Evolutionary conservation across 2,329 filamentous ascomycete species (phyloP).

Genomic region (Nothomitra cinnamomea): DNA sequence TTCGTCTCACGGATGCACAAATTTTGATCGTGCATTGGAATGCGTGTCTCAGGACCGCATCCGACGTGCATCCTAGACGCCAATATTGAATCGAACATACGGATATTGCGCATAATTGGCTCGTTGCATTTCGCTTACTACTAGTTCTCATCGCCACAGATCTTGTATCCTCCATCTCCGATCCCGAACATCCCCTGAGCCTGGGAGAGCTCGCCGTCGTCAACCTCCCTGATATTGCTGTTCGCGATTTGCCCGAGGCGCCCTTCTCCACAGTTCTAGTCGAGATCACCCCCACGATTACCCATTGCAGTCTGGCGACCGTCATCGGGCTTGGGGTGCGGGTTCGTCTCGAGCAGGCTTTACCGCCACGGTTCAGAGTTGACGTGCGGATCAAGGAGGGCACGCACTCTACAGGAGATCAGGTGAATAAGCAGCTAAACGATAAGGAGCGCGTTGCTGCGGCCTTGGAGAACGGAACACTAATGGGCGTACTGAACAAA

Average conservation of each 20-base stretch:
- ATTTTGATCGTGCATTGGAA: too few species aligned
- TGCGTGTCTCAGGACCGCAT: too few species aligned
- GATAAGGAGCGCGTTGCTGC: conserved; percentile 96
- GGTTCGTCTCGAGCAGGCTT: conserved; percentile 73
- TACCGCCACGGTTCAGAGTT: conserved; percentile 81
- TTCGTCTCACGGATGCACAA: too few species aligned
- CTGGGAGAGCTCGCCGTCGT: conserved; percentile 88
- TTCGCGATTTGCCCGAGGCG: conserved; percentile 41
- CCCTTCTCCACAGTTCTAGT: conserved; percentile 62
- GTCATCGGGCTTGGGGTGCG: conserved; percentile 90
- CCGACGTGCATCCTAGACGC: neutral
- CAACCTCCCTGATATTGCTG: conserved; percentile 83
- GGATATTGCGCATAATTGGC: neutral
- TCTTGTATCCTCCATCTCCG: conserved; percentile 83
- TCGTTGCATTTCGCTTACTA: conserved; percentile 5
- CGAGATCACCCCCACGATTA: conserved; percentile 88
- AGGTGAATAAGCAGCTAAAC: conserved; percentile 89
- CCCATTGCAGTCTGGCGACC: conserved; percentile 89
- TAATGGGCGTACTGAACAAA: conserved; percentile 76
- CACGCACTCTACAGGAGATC: conserved; percentile 85
- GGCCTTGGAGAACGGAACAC: conserved; percentile 79
- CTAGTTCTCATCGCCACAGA: conserved; percentile 34
- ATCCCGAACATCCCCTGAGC: conserved; percentile 90
- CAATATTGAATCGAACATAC: neutral
- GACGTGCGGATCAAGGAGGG: conserved; percentile 92